Conservation (phyloP, 768 basidiomycete genomes). For the Rhizopogon vulgaris region DNA sequence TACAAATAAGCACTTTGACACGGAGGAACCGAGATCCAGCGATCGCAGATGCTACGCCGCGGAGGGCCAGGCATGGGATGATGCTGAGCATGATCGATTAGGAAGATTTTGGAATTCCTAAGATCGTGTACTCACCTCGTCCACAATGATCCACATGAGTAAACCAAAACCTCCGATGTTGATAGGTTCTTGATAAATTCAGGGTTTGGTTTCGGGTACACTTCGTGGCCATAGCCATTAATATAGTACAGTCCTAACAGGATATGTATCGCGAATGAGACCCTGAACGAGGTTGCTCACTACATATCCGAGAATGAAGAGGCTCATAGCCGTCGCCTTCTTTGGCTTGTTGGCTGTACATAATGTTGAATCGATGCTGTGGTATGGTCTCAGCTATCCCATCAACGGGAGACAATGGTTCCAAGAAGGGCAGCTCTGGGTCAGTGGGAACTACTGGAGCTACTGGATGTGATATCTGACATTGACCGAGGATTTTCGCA, state of each 20-base stretch:
- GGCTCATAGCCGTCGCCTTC: conserved; percentile 41
- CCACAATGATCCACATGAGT: conserved; percentile 93
- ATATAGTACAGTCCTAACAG: conserved; percentile 74
- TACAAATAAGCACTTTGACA: conserved; percentile 82
- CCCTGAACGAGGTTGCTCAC: conserved; percentile 37
- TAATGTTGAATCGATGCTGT: conserved; percentile 47
- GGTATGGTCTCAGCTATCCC: conserved; percentile 45
- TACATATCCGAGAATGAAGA: conserved; percentile 54
- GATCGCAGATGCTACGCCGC: conserved; percentile 72
- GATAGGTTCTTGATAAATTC: conserved; percentile 64
- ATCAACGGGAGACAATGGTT: conserved; percentile 43
- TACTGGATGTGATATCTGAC: conserved; percentile 88
- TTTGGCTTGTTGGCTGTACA: conserved; percentile 56
- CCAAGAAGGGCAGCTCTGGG: conserved; percentile 26
- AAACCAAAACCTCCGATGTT: conserved; percentile 66
- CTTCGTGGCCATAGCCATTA: conserved; percentile 86
- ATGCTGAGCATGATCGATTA: conserved; percentile 42
- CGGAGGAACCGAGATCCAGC: conserved; percentile 64
- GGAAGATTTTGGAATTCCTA: conserved; percentile 3
- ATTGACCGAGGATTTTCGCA: conserved; percentile 78
- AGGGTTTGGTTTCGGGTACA: conserved; percentile 84
- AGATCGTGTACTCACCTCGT: conserved; percentile 54
- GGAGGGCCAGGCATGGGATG: conserved; percentile 85
- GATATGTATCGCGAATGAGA: conserved; percentile 2
- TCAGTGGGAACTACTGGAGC: conserved; percentile 21